A percentile compares a stretch with the other conserved stretches of the same genome.
These are phyloP conservation scores for Chaetomium tenue DNA, from an alignment of 495 filamentous ascomycete species.

Conservation along the genomic window DNA sequence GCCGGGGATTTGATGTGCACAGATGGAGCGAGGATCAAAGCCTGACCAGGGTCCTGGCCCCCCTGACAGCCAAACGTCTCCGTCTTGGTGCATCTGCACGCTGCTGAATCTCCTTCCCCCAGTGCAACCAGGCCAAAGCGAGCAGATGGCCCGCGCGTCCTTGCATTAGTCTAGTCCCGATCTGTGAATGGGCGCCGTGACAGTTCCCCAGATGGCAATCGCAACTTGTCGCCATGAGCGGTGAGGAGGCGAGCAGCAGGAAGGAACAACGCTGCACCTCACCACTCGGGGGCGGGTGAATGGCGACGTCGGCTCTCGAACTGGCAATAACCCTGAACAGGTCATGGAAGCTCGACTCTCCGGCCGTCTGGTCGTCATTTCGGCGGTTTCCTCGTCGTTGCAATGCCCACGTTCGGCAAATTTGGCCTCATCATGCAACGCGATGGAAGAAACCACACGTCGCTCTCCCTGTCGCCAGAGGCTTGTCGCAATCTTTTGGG, in stretches of 20 bases:
- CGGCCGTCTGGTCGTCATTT: slow-evolving; percentile 15
- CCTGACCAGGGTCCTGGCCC: slow-evolving; percentile 19
- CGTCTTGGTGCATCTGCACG: slow-evolving; percentile 24
- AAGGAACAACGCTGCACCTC: not conserved
- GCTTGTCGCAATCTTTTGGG: slow-evolving; percentile 19
- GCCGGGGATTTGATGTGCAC: slow-evolving; percentile 29
- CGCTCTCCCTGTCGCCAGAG: not conserved
- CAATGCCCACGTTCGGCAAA: slow-evolving; percentile 23
- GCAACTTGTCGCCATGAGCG: slow-evolving; percentile 17
- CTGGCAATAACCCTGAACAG: no score
- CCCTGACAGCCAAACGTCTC: slow-evolving; percentile 20
- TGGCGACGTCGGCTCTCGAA: not conserved
- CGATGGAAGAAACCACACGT: slow-evolving; percentile 11
- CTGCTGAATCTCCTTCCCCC: slow-evolving; percentile 6
- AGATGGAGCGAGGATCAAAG: slow-evolving; percentile 32
- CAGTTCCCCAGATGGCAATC: slow-evolving; percentile 30
- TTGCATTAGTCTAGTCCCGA: slow-evolving; percentile 25
- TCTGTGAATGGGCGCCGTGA: slow-evolving; percentile 15
- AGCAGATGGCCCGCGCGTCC: slow-evolving; percentile 19
- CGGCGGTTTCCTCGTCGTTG: slow-evolving; percentile 21
- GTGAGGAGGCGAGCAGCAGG: slow-evolving; percentile 6
- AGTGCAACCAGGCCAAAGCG: slow-evolving; percentile 19
- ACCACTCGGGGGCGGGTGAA: not conserved
- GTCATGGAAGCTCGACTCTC: not conserved
- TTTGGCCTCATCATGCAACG: slow-evolving; percentile 15